Conservation (phyloP, 257 asterid species). For the Nicotiana obtusifolia region DNA sequence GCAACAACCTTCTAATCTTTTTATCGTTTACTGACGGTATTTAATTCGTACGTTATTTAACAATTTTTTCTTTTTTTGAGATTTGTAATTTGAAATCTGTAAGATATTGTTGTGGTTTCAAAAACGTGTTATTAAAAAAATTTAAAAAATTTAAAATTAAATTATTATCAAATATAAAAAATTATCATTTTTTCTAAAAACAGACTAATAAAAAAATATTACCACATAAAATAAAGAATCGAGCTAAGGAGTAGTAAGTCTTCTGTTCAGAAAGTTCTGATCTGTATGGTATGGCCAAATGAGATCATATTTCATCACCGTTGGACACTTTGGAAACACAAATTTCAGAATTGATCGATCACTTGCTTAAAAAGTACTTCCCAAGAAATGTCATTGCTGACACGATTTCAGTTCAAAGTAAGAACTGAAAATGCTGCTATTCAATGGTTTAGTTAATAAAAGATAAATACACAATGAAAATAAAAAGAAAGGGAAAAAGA, state of each 20-base stretch:
- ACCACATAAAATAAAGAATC: too few species aligned
- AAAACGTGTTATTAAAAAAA: too few species aligned
- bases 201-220: too few species aligned
- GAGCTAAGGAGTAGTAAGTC: too few species aligned
- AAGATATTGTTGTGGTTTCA: too few species aligned
- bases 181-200: too few species aligned
- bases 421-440: background rate
- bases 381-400: background rate
- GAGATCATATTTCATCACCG: background rate
- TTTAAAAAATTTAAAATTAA: too few species aligned
- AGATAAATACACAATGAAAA: background rate
- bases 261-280: background rate
- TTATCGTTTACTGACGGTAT: background rate
- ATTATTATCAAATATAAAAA: too few species aligned
- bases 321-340: background rate
- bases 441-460: background rate
- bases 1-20: background rate
- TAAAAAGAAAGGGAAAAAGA: background rate
- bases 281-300: background rate
- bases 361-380: background rate
- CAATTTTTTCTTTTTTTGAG: too few species aligned
- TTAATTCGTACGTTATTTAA: too few species aligned
- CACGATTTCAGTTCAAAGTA: background rate
- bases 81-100: too few species aligned
- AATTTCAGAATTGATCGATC: background rate